Evolutionary conservation across 2,329 filamentous ascomycete species (phyloP), one percentile per base, ranked within the genome.

Genomic region (Gyromitra esculenta): DNA sequence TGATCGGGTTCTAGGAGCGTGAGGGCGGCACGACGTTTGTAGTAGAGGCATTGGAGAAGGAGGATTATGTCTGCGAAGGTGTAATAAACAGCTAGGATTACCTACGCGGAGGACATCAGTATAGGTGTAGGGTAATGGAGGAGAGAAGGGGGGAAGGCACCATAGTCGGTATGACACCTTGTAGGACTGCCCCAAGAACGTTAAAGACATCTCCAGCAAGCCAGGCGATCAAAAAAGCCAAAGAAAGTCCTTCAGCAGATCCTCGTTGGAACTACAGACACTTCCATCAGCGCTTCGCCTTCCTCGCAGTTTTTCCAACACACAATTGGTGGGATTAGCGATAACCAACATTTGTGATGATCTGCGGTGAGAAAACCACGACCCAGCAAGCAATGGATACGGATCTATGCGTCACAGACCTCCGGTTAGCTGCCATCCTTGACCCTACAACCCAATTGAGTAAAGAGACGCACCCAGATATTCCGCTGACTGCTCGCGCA

Each of bases 341-440:
- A 15, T 35, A 6, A 77, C 77, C 52, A 57, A 81, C 80, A 83
- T 97, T 97, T 82, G 97, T 93, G 81, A 97, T 91, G 81, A 99
- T 97, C 81, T 99, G 96, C 1, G 96, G 96, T 0, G 93, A 96
- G 85, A 97, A 99, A 74, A 99, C 96, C 45, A 98, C 93, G 73
- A 98, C 92, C 96, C 96, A 97, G 83, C 94, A 97, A 65, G 94
- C 94, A 82, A 99, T 97, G 59, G 93, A 97, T 80, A 99, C 94
- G 7, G 94, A 97, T 45, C 94, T 93, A 75, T 60, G 81, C 54
- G 31, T 67, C 65, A 65, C 65, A 21, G 41, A 73, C n/a, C n/a
- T 35, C 37, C 15, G 9, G 41, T 65, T 35, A 73, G 71, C 41
- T 11, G 35, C 56, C 43, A 43, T 37, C 21, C 39, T 18, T 18